These are phyloP conservation scores for Fraxinus sp. DNA, from an alignment of 305 asterid genomes.

Conservation along the genomic window DNA sequence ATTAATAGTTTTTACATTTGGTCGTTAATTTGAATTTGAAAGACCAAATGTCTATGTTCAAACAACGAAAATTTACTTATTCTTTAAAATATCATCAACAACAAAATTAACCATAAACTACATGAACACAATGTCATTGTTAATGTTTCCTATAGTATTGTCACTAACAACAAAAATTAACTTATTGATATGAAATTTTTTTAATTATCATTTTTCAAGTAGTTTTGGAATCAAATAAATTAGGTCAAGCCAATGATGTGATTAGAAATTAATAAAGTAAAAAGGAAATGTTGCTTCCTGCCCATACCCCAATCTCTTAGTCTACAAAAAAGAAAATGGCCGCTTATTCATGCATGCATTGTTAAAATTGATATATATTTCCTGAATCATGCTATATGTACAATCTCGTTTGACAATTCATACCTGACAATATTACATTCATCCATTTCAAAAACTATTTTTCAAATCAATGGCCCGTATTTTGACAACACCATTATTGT, in stretches of 20 bases:
- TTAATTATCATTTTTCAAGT: not conserved
- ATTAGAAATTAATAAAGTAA: constrained; percentile 33
- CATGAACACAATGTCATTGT: not conserved
- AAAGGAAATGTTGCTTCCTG: constrained; percentile 37
- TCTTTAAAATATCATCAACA: not conserved
- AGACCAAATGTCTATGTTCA: not conserved
- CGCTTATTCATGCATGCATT: not conserved
- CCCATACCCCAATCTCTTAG: constrained; percentile 21
- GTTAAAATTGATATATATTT: no score
- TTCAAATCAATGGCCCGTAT: no score
- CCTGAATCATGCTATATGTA: no score
- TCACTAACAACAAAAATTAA: no score
- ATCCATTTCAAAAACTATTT: no score
- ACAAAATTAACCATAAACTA: not conserved
- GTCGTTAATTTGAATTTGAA: not conserved
- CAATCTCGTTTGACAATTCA: no score
- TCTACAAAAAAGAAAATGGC: not conserved
- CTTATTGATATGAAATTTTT: no score
- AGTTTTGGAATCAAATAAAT: not conserved
- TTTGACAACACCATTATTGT: no score
- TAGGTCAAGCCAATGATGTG: constrained; percentile 13
- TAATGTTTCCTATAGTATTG: no score
- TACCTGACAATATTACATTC: no score
- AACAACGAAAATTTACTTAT: not conserved
- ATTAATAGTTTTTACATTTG: no score